Conservation (phyloP, 345 rosid genomes). For the Ricinus communis region DNA sequence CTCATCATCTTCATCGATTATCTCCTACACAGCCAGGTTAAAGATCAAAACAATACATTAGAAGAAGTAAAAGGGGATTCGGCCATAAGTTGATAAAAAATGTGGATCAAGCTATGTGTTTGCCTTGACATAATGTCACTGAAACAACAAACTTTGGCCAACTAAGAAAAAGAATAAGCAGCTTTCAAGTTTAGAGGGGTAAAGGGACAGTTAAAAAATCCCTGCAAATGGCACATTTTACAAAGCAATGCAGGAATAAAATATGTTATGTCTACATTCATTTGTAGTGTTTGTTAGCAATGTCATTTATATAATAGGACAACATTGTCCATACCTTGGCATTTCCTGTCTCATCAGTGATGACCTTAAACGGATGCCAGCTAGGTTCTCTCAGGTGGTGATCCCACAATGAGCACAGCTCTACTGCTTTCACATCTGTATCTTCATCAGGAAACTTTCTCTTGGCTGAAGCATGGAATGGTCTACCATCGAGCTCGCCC, state of each 20-base stretch:
- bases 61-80: not conserved
- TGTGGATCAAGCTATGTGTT: not conserved
- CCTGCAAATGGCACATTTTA: not conserved
- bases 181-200: not conserved
- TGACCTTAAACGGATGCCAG: conserved; percentile 54
- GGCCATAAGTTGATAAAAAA: no score
- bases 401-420: conserved; percentile 55
- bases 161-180: not conserved
- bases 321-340: conserved; percentile 23
- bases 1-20: conserved; percentile 22
- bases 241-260: not conserved
- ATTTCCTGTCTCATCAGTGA: conserved; percentile 28
- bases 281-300: not conserved
- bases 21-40: conserved; percentile 28
- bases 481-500: conserved; percentile 51
- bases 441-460: conserved; percentile 33
- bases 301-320: not conserved
- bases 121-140: no score
- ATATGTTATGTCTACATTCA: no score
- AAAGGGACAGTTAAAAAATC: not conserved
- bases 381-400: conserved; percentile 36
- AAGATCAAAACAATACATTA: not conserved
- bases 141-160: not conserved
- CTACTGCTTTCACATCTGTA: conserved; percentile 37
- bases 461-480: conserved; percentile 41